A percentile compares a stretch with the other conserved stretches of the same genome.
Conservation (phyloP, 805 yeast species). For the Zygotorulaspora sp. region DNA sequence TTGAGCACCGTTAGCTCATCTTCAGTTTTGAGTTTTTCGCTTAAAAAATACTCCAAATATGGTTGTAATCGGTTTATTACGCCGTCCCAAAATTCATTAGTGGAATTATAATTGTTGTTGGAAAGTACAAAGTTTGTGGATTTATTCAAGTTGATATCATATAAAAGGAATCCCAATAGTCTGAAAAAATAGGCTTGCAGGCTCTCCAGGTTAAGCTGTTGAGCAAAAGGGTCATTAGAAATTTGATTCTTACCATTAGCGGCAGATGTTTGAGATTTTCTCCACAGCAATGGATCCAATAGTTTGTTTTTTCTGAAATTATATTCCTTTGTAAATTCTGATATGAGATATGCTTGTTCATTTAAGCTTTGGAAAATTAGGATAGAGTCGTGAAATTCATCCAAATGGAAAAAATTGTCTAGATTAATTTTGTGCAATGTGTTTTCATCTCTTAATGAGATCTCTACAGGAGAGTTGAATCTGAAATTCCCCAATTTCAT, state of each 20-base stretch:
- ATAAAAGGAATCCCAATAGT: constrained; percentile 69
- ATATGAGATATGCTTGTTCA: constrained; percentile 54
- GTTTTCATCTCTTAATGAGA: constrained; percentile 61
- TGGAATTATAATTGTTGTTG: constrained; percentile 47
- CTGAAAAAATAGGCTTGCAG: constrained; percentile 54
- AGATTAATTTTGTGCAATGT: constrained; percentile 39
- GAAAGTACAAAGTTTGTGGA: constrained; percentile 63
- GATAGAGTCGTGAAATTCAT: constrained; percentile 77
- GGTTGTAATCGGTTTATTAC: constrained; percentile 57
- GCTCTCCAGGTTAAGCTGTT: constrained; percentile 19
- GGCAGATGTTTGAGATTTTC: constrained; percentile 28
- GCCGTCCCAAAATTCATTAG: constrained; percentile 73
- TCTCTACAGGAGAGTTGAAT: constrained; percentile 82
- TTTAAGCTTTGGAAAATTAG: constrained; percentile 75
- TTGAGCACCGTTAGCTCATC: constrained; percentile 52
- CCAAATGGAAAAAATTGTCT: constrained; percentile 47
- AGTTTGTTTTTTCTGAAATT: constrained; percentile 64
- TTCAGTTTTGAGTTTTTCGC: constrained; percentile 39
- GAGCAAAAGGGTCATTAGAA: constrained; percentile 32
- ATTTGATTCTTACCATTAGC: constrained; percentile 22
- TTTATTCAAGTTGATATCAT: constrained; percentile 64
- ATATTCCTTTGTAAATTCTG: constrained; percentile 67
- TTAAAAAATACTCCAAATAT: constrained; percentile 46
- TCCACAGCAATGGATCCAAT: constrained; percentile 57
- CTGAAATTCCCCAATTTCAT: constrained; percentile 48